phyloP scores from a whole-genome alignment of 2,329 filamentous ascomycete genomes.

The Phyllosticta ampelicida region DNA sequence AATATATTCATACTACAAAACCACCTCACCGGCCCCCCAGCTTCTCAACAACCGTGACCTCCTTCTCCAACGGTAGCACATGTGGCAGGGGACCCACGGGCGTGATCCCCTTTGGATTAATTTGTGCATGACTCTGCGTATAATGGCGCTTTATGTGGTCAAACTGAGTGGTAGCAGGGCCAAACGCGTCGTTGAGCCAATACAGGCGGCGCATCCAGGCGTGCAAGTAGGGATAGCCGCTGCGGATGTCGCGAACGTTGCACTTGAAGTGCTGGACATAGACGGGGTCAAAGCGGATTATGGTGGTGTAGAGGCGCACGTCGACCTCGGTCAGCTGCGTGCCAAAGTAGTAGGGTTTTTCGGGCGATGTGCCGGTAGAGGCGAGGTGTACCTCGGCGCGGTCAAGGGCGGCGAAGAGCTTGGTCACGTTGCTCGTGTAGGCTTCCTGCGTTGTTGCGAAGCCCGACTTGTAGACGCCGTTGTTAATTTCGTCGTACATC shows the following conservation, averaged over 20 bases:
- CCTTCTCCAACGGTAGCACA: constrained; percentile 66
- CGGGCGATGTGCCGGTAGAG: constrained; percentile 20
- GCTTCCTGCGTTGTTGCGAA: constrained; percentile 44
- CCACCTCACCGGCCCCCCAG: neutral
- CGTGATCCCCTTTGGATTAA: constrained; percentile 58
- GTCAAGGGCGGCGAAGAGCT: constrained; percentile 39
- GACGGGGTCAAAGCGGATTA: constrained; percentile 48
- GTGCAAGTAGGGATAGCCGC: constrained; percentile 72
- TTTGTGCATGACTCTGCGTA: constrained; percentile 54
- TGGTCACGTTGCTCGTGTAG: constrained; percentile 35
- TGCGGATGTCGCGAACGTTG: constrained; percentile 75
- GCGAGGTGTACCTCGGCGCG: constrained; percentile 35
- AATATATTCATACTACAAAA: neutral
- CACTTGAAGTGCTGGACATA: constrained; percentile 58
- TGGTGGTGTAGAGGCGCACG: constrained; percentile 46
- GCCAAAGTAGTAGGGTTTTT: constrained; percentile 44
- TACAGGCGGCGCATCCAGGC: constrained; percentile 74
- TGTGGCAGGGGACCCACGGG: constrained; percentile 76
- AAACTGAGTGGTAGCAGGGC: constrained; percentile 68
- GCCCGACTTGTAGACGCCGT: constrained; percentile 42
- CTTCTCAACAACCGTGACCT: constrained; percentile 51
- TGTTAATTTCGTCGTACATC: constrained; percentile 44
- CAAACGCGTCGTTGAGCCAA: constrained; percentile 71
- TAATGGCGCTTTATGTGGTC: constrained; percentile 86
- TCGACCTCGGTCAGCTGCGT: constrained; percentile 41